These are phyloP conservation scores for Fragaria ananassa DNA, from an alignment of 306 rosid species.

Conservation along the genomic window DNA sequence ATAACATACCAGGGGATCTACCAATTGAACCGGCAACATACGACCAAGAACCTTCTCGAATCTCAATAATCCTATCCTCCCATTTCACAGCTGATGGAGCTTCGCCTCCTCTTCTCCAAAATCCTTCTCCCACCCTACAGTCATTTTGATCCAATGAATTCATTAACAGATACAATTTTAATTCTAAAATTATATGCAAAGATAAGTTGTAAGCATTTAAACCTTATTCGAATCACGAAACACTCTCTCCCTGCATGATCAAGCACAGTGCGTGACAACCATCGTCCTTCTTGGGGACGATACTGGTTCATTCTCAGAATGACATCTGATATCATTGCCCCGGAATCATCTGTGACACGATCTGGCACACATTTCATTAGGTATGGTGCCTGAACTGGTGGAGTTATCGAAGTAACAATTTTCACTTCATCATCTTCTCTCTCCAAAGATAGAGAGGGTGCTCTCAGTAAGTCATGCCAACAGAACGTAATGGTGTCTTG, in stretches of 20 bases:
- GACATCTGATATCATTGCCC: slow-evolving; percentile 83
- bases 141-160: slow-evolving; percentile 16
- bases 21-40: slow-evolving; percentile 85
- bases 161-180: not conserved
- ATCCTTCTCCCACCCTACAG: slow-evolving; percentile 78
- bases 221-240: slow-evolving; percentile 83
- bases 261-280: slow-evolving; percentile 91
- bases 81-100: slow-evolving; percentile 71
- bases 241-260: slow-evolving; percentile 96
- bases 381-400: slow-evolving; percentile 90
- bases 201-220: slow-evolving; percentile 3
- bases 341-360: slow-evolving; percentile 81
- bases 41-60: slow-evolving; percentile 93
- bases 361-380: slow-evolving; percentile 90
- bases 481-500: slow-evolving; percentile 40
- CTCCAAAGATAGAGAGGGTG: slow-evolving; percentile 56
- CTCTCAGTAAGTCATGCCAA: slow-evolving; percentile 86
- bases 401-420: slow-evolving; percentile 62
- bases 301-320: slow-evolving; percentile 75
- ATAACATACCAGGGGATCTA: slow-evolving; percentile 73
- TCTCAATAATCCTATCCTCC: slow-evolving; percentile 85
- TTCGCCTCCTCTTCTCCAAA: slow-evolving; percentile 97
- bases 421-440: slow-evolving; percentile 53
- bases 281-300: slow-evolving; percentile 96
- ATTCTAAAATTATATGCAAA: not conserved